Base-by-base conservation (phyloP, 345 rosid species). In the Isatis tinctoria region DNA sequence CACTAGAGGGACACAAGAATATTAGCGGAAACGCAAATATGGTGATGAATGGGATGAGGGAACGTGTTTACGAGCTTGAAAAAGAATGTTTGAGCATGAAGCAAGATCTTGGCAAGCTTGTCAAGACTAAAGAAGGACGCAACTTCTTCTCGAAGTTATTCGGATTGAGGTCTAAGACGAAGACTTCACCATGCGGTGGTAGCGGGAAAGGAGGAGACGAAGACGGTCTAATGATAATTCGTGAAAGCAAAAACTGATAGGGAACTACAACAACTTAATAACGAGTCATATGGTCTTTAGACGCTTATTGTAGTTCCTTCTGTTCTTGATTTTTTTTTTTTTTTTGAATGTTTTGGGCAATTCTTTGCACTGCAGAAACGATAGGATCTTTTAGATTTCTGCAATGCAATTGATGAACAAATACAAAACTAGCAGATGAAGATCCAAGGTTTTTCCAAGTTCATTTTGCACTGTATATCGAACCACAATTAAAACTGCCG, bases 81-180 rank as follows among this genome's bases (percentile, higher is more conserved):
- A 88, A 86, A 49, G 93, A 91, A 67, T 94, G 93, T 80, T 32
- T 74, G 79, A 85, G 69, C 84, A 90, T 91, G 89, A 91, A 87
- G 75, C 85, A 84, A 61, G 91, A 91, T 70, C 90, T 94, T 43
- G 87, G 83, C 54, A 91, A 91, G 82, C 68, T 88, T 63, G 85
- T 74, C 37, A 86, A 84, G 80, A 76, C 94, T 5, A 94, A 87
- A 67, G 85, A 86, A 27, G 76, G 84, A 65, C 85, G 95, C 82
- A 88, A 79, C 77, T 60, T 84, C 56, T 85, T 91, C 83, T 70
- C 84, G 3, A 83, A 78, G 75, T 79, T 65, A 67, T 73, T 94
- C 33, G 82, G 85, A 3, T 84, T 81, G 10, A 74, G 72, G 39
- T 72, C 62, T 6, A 85, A 81, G 75, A 51, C 82, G n/a, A 82